Evolutionary conservation across 1,139 yeast genomes (phyloP).

Genomic region (Blastobotrys elegans): DNA sequence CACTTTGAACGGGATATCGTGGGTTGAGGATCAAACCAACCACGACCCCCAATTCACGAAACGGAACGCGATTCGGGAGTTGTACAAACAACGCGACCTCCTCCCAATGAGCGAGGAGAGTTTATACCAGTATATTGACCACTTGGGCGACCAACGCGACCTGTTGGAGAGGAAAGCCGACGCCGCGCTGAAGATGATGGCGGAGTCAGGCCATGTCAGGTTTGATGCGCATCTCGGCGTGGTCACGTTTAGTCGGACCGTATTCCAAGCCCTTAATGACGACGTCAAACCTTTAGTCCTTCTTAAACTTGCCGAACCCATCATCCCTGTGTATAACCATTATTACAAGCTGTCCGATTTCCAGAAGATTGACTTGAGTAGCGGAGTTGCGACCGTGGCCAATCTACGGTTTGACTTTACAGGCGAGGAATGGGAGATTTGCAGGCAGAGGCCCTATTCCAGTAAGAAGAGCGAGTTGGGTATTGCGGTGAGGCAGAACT

Average conservation of each 20-base stretch:
- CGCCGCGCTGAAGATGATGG: not conserved
- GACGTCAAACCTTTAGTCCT: slow-evolving; percentile 9
- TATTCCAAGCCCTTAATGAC: not conserved
- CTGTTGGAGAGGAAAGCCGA: slow-evolving; percentile 2
- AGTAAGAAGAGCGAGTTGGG: not conserved
- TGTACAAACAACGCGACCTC: slow-evolving; percentile 16
- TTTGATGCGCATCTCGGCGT: slow-evolving; percentile 8
- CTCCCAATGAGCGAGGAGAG: not conserved
- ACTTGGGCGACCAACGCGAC: slow-evolving; percentile 4
- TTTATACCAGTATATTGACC: slow-evolving; percentile 5
- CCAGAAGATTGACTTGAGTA: not conserved
- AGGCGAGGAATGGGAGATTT: not conserved
- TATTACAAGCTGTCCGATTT: slow-evolving; percentile 13
- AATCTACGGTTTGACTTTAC: slow-evolving; percentile 8
- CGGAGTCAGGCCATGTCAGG: not conserved
- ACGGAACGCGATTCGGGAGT: slow-evolving; percentile 43
- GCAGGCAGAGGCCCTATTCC: slow-evolving; percentile 10
- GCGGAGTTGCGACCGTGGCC: slow-evolving; percentile 7
- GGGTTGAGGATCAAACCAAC: slow-evolving; percentile 73
- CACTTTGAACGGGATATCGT: slow-evolving; percentile 35
- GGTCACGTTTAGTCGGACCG: not conserved
- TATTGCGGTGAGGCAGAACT: slow-evolving; percentile 6
- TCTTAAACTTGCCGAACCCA: slow-evolving; percentile 9
- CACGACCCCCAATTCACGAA: slow-evolving; percentile 47
- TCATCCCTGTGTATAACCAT: slow-evolving; percentile 12